These are phyloP conservation scores for Suillus decipiens DNA, from an alignment of 768 basidiomycete genomes.

Conservation along the genomic window DNA sequence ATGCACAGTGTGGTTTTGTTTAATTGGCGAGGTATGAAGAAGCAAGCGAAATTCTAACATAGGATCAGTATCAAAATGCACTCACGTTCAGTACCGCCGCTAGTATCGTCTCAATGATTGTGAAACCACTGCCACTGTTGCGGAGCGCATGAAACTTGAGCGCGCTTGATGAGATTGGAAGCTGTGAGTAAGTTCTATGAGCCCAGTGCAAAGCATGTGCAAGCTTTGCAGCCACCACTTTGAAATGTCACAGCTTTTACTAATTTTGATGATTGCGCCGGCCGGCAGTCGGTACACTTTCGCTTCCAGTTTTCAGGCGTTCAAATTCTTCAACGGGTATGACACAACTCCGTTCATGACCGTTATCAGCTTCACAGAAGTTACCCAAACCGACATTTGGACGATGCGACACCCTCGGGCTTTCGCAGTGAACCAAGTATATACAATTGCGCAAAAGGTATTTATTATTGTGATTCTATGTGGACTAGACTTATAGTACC, in stretches of 20 bases:
- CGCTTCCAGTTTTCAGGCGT: not conserved
- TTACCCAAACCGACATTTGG: not conserved
- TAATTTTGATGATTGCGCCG: not conserved
- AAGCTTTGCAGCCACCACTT: not conserved
- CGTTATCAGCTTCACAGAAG: not conserved
- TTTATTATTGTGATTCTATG: not conserved
- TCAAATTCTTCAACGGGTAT: not conserved
- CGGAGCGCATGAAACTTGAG: not conserved
- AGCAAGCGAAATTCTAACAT: not conserved
- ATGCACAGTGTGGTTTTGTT: constrained; percentile 1
- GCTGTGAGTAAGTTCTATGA: not conserved
- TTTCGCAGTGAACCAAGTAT: not conserved
- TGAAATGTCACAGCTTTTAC: not conserved
- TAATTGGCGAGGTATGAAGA: not conserved
- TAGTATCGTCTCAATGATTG: not conserved
- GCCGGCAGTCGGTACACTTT: not conserved
- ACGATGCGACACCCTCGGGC: not conserved
- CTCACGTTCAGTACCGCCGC: not conserved
- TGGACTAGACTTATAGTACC: not conserved
- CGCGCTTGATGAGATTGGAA: not conserved
- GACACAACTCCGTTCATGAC: not conserved
- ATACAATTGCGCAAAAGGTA: not conserved
- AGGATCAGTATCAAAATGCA: not conserved
- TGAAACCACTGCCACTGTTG: not conserved
- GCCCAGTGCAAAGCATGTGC: not conserved